Conservation (phyloP, 441 rosid species). For the Arabidopsis lyrata region DNA sequence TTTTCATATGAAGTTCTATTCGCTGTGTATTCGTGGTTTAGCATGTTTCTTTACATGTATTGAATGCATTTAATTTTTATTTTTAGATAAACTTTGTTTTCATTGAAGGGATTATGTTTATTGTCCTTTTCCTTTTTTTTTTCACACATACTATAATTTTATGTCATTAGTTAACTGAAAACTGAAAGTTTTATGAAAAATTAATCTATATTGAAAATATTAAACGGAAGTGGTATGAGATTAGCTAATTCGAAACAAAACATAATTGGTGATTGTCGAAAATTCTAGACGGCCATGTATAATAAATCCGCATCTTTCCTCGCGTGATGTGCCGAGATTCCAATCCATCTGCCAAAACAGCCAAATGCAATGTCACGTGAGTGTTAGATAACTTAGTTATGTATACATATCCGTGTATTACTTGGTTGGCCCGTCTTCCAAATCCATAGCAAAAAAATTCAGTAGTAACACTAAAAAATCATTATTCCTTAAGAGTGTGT, state of each 20-base stretch:
- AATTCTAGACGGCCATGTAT: constrained; percentile 1
- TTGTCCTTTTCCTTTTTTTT: not conserved
- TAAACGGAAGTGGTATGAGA: not conserved
- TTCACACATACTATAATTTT: not conserved
- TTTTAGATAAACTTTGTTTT: not conserved
- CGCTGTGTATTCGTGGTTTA: constrained; percentile 3
- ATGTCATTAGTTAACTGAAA: not conserved
- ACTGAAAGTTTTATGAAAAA: not conserved
- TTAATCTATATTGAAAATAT: not conserved
- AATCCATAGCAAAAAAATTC: not conserved
- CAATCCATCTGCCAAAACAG: constrained; percentile 37
- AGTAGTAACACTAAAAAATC: not conserved
- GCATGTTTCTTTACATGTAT: not conserved
- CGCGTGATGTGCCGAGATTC: constrained; percentile 44
- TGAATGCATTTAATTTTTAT: not conserved
- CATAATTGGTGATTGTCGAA: not conserved
- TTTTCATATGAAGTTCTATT: not conserved
- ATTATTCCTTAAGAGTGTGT: not conserved
- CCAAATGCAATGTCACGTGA: constrained; percentile 43
- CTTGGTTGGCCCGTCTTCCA: constrained; percentile 6
- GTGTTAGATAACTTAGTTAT: not conserved
- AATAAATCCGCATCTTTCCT: constrained; percentile 32
- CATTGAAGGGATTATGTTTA: not conserved
- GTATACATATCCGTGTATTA: not conserved
- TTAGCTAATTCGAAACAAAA: not conserved